Percentiles rank a stretch among this genome's conserved stretches.
phyloP scores from a whole-genome alignment of 2,329 filamentous ascomycete genomes.

The Alternaria longipes region DNA sequence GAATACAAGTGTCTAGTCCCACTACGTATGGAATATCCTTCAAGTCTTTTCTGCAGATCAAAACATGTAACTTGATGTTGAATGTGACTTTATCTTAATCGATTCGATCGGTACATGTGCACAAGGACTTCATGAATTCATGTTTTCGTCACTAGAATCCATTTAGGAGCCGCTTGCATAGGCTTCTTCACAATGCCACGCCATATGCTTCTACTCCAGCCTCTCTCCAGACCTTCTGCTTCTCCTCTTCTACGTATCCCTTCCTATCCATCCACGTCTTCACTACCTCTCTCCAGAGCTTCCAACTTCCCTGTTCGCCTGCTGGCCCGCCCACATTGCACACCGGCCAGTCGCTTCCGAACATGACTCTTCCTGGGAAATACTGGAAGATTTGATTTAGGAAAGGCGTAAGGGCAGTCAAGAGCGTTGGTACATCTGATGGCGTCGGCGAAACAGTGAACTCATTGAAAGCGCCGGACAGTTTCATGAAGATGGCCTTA shows the following conservation, averaged over 20 bases:
- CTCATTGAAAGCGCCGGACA: slow-evolving; percentile 87
- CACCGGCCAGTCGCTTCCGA: slow-evolving; percentile 93
- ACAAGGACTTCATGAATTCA: background rate
- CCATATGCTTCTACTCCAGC: slow-evolving; percentile 77
- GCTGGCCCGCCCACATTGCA: slow-evolving; percentile 74
- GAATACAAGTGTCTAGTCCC: background rate
- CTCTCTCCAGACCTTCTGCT: slow-evolving; percentile 74
- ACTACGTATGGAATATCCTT: background rate
- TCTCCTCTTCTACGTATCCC: slow-evolving; percentile 67
- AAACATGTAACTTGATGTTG: background rate
- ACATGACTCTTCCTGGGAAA: slow-evolving; percentile 82
- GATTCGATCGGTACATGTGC: background rate
- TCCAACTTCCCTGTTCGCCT: slow-evolving; percentile 70
- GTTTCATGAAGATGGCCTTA: slow-evolving; percentile 81
- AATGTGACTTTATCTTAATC: background rate
- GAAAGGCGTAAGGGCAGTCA: slow-evolving; percentile 33
- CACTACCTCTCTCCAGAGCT: slow-evolving; percentile 77
- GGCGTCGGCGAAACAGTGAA: slow-evolving; percentile 60
- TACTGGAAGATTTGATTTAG: slow-evolving; percentile 65
- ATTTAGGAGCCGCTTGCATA: background rate
- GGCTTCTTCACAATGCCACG: slow-evolving; percentile 22
- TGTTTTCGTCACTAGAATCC: background rate
- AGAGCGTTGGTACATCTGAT: slow-evolving; percentile 3
- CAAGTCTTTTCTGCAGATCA: too few species aligned
- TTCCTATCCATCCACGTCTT: slow-evolving; percentile 66